Evolutionary conservation across 2,329 filamentous ascomycete species (phyloP).

Genomic region (Claviceps humidiphila): DNA sequence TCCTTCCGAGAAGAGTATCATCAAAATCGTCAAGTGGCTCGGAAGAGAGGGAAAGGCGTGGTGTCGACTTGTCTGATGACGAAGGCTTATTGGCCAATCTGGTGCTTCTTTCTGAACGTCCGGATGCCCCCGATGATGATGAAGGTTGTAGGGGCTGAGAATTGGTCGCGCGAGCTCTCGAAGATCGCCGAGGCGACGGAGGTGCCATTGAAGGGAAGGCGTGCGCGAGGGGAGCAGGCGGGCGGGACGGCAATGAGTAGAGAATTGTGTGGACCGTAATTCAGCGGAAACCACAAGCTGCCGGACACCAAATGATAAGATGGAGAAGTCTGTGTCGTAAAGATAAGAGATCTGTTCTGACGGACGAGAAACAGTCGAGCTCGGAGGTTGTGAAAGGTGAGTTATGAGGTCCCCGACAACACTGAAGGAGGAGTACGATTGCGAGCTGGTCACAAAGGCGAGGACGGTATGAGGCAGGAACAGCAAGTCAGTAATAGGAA

Average conservation of each 20-base stretch:
- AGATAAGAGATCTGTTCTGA: not conserved
- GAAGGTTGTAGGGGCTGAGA: slow-evolving; percentile 65
- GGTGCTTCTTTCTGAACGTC: slow-evolving; percentile 60
- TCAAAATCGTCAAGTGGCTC: slow-evolving; percentile 53
- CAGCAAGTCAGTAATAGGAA: slow-evolving; percentile 1
- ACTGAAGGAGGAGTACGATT: not conserved
- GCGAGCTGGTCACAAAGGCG: slow-evolving; percentile 8
- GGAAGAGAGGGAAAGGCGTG: slow-evolving; percentile 59
- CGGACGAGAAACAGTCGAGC: slow-evolving; percentile 10
- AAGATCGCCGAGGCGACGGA: slow-evolving; percentile 70
- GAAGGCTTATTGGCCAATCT: slow-evolving; percentile 59
- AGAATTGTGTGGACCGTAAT: not conserved
- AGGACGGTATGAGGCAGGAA: slow-evolving; percentile 4
- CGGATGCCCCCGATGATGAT: slow-evolving; percentile 66
- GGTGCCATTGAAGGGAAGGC: slow-evolving; percentile 42
- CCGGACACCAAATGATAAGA: not conserved
- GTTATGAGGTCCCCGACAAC: slow-evolving; percentile 1
- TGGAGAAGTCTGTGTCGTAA: not conserved
- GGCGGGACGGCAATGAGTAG: slow-evolving; percentile 9
- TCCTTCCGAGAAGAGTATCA: slow-evolving; percentile 60
- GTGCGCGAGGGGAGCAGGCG: slow-evolving; percentile 15
- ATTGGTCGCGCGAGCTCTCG: slow-evolving; percentile 73
- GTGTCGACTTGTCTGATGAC: slow-evolving; percentile 67
- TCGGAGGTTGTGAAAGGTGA: slow-evolving; percentile 8
- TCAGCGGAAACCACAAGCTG: not conserved